Percentiles rank a stretch among this genome's conserved stretches.
These are phyloP conservation scores for Sarocladium strictum DNA, from an alignment of 2,329 filamentous ascomycete species.

Conservation along the genomic window DNA sequence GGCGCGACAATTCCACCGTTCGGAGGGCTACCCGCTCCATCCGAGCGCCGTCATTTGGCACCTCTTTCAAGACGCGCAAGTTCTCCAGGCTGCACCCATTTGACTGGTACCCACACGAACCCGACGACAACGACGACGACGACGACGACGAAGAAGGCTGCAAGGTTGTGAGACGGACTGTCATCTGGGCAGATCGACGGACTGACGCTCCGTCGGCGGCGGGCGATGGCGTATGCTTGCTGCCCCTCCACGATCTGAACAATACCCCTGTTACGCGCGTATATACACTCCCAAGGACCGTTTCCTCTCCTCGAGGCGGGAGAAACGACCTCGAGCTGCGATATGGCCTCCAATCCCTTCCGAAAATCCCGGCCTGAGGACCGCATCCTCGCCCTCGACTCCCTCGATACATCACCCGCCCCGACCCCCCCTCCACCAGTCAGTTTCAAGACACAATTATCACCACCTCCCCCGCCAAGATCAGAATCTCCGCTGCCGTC, in stretches of 20 bases:
- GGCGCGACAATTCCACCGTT: background rate
- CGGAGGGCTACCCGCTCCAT: background rate
- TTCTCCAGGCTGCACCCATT: too few relatives aligned
- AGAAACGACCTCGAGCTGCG: constrained; percentile 9
- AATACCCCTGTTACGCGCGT: background rate
- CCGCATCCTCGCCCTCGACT: constrained; percentile 22
- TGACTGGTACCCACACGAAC: too few relatives aligned
- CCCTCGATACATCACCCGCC: constrained; percentile 22
- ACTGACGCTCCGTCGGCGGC: background rate
- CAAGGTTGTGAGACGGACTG: background rate
- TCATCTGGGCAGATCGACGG: background rate
- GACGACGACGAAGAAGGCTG: background rate
- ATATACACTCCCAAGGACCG: constrained; percentile 9
- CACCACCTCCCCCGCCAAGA: constrained; percentile 14
- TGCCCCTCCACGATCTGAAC: constrained; percentile 3
- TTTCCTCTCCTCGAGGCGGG: too few relatives aligned
- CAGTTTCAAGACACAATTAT: constrained; percentile 13
- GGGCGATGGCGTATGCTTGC: background rate
- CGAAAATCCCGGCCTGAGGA: constrained; percentile 33
- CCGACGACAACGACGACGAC: too few relatives aligned
- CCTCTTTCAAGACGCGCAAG: too few relatives aligned
- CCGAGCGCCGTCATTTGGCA: too few relatives aligned
- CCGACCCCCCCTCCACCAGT: constrained; percentile 17
- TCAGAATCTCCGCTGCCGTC: constrained; percentile 16
- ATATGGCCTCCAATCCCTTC: constrained; percentile 45